These are phyloP conservation scores for Passiflora organensis DNA, from an alignment of 345 rosid genomes.

Conservation along the genomic window DNA sequence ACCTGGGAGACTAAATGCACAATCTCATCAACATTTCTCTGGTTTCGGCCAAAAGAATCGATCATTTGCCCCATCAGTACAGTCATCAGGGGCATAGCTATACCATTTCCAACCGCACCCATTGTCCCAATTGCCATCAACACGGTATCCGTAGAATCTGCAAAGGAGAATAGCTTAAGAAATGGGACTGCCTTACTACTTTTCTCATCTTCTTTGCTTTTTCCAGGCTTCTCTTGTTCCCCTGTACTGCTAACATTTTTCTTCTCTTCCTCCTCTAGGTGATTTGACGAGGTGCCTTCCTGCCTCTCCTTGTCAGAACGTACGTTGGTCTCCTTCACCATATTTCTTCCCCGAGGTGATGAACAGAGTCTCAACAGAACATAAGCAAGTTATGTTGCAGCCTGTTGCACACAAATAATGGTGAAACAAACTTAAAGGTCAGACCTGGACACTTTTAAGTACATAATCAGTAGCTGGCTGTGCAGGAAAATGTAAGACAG, in stretches of 20 bases:
- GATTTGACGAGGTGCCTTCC: background rate
- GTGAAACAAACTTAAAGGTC: background rate
- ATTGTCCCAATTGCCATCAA: conserved; percentile 28
- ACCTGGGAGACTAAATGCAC: conserved; percentile 28
- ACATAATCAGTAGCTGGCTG: background rate
- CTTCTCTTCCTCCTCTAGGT: conserved; percentile 1
- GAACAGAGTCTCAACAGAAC: background rate
- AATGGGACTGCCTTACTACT: conserved; percentile 24
- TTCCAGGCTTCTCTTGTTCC: background rate
- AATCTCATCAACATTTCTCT: background rate
- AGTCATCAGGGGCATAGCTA: conserved; percentile 18
- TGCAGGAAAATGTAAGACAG: no score
- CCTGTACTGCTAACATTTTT: background rate
- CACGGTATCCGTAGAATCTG: conserved; percentile 21
- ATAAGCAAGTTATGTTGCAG: background rate
- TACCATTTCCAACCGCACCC: conserved; percentile 26
- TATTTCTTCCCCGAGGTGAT: background rate
- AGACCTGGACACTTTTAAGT: background rate
- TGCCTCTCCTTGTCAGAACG: background rate
- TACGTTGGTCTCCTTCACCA: conserved; percentile 3
- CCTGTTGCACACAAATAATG: background rate
- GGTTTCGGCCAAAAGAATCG: conserved; percentile 22
- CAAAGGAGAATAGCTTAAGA: conserved; percentile 27
- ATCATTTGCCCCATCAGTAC: conserved; percentile 20
- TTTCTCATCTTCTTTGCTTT: conserved; percentile 8